A percentile compares a stretch with the other conserved stretches of the same genome.
Conservation (phyloP, 2,329 filamentous ascomycete genomes). For the Didymella lethalis region DNA sequence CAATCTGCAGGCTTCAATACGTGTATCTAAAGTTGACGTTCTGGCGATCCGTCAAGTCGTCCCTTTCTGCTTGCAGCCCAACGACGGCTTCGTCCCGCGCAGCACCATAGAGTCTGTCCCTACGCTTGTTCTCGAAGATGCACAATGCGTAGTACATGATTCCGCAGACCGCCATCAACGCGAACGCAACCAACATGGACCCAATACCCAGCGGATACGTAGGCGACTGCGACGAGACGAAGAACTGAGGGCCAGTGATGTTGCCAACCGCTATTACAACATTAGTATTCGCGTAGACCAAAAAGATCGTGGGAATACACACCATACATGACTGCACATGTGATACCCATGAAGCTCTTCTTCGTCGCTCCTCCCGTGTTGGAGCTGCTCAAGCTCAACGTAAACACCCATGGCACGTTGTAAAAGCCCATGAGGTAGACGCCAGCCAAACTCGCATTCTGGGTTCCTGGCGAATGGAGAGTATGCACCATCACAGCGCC, state of each 20-base stretch:
- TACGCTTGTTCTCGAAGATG: conserved; percentile 4
- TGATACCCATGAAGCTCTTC: conserved; percentile 9
- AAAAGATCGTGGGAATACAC: background rate
- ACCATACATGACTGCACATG: conserved; percentile 4
- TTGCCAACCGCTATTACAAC: conserved; percentile 1
- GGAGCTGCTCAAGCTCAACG: conserved; percentile 6
- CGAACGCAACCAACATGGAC: conserved; percentile 5
- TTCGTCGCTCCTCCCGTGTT: conserved; percentile 8
- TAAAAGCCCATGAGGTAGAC: conserved; percentile 11
- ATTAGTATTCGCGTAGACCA: background rate
- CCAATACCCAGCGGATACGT: conserved; percentile 4
- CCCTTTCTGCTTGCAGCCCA: background rate
- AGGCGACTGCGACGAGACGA: conserved; percentile 6
- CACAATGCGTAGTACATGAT: background rate
- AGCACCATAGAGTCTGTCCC: background rate
- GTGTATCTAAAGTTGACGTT: conserved; percentile 3
- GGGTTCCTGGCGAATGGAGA: background rate
- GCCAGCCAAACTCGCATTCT: background rate
- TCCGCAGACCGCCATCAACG: background rate
- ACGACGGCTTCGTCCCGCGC: background rate
- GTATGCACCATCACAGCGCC: conserved; percentile 6
- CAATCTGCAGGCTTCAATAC: background rate
- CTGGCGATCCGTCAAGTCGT: background rate
- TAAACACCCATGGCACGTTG: conserved; percentile 9
- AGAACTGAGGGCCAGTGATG: conserved; percentile 7